Evolutionary conservation across 352 stramenopile genomes (phyloP), one percentile per base, ranked within the genome.

Genomic region (Phytophthora cactorum): DNA sequence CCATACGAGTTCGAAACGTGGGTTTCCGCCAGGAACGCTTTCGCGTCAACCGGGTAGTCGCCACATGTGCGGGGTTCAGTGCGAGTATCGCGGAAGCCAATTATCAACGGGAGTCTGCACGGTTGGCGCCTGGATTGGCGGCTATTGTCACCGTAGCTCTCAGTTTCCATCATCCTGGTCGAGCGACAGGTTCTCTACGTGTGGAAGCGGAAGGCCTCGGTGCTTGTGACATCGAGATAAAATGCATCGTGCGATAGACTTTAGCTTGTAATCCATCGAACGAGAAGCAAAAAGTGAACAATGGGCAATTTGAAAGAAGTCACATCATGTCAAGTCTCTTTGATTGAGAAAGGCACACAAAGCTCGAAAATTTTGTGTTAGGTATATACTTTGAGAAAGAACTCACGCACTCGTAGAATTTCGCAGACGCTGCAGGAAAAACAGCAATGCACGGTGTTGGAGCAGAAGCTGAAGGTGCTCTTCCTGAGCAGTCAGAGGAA

Each of bases 1-100:
- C 82, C 14, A 47, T 91, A 15, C 81, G 84, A 34, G 65, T 90
- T 28, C 84, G 81, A 45, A 94, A 94, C 34, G 75, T 94, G 12
- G 84, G 82, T 3, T 77, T 67, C 31, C 84, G 75, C 53, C 77
- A 91, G 45, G 81, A 94, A 38, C 86, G 84, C 7, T 94, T 89
- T 50, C 84, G 84, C 17, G 81, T 91, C 4, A 78, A 86, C 31
- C 57, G 68, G n/a, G 62, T 91, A 6, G 59, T 49, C 6, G 79
- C 74, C 4, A 80, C 77, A 4, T 76, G 71, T 54, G 78, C 75
- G 12, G 74, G 74, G 4, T 70, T 77, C 14, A 62, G 72, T 0
- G 83, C 84, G 0, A 66, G 52, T 2, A 83, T 90, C 9, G 77
- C 82, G 2, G 70, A 89, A 52, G 81, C 74, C 9, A 78, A 59